Percentiles rank a stretch among this genome's conserved stretches.
Conservation (phyloP, 1,284 basidiomycete species). For the Papiliotrema terrestris region DNA sequence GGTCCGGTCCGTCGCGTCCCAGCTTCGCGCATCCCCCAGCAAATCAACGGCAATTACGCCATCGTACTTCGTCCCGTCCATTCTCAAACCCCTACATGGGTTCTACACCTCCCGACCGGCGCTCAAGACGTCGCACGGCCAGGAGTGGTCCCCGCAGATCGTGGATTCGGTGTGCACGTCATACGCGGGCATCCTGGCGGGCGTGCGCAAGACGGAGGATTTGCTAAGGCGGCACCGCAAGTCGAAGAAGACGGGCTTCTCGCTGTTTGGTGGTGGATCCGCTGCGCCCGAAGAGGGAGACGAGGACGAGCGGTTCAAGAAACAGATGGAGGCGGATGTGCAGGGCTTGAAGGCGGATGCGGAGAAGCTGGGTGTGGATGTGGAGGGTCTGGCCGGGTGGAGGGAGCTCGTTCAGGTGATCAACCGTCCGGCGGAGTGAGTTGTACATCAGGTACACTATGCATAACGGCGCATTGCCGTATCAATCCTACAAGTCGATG, state of each 20-base stretch:
- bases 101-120: slow-evolving; percentile 65
- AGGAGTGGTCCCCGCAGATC: slow-evolving; percentile 62
- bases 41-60: slow-evolving; percentile 58
- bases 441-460: too few relatives aligned
- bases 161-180: slow-evolving; percentile 68
- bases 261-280: slow-evolving; percentile 56
- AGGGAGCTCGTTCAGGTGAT: slow-evolving; percentile 41
- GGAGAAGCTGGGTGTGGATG: slow-evolving; percentile 61
- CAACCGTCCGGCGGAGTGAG: slow-evolving; percentile 29
- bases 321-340: slow-evolving; percentile 83
- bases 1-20: slow-evolving; percentile 80
- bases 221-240: slow-evolving; percentile 78
- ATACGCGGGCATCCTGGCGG: slow-evolving; percentile 60
- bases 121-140: slow-evolving; percentile 56
- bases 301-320: slow-evolving; percentile 59
- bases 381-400: slow-evolving; percentile 53
- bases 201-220: slow-evolving; percentile 87
- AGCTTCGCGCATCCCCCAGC: slow-evolving; percentile 59
- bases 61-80: slow-evolving; percentile 76
- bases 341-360: slow-evolving; percentile 76
- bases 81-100: slow-evolving; percentile 74
- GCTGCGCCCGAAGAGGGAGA: slow-evolving; percentile 57
- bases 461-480: too few relatives aligned
- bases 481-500: too few relatives aligned
- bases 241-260: slow-evolving; percentile 70